Evolutionary conservation across 148 eudicot genomes (phyloP), one percentile per base, ranked within the genome.

Genomic region (Rhododendron molle): DNA sequence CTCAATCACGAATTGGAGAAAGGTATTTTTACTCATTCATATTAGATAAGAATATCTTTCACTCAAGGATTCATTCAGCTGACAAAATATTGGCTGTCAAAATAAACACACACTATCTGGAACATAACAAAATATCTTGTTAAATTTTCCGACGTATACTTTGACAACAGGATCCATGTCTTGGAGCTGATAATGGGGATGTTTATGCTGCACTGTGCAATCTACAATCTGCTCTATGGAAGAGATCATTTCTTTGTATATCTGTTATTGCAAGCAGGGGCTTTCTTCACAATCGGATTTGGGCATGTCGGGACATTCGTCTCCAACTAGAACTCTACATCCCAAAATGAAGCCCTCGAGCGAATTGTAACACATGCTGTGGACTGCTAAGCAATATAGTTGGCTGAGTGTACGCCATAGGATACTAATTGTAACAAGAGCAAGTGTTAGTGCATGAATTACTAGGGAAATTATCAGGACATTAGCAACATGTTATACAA

Each of bases 181-280:
- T 76, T 85, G 88, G 92, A 91, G 91, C 80, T 91, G 72, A 10
- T 82, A 43, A 85, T 83, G 83, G 92, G 92, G 54, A 20, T 89
- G 85, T 89, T 85, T 54, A 50, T 91, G 78, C 85, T 91, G 56
- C 84, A 84, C 23, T 89, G 89, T 20, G 89, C 89, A 6, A 62
- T 86, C 72, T 88, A 89, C 69, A 80, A 91, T 83, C 60, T 91
- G 69, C 78, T 88, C 5, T 88, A 71, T 36, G 86, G 86, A 15
- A 80, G 86, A 49, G 83, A 91, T 60, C 92, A 91, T 83, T 87
- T 87, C 46, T 91, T 86, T 83, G 34, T 91, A 21, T 91, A 89
- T 69, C 87, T 91, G 34, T 46, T 89, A 32, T 76, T 87, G 34
- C 92, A 91, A 85, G 84, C 92, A 26, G 89, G 83, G 20, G 92